A percentile compares a stretch with the other conserved stretches of the same genome.
phyloP scores from a whole-genome alignment of 164 flowering plant species.

The Tetrastigma voinierianum region DNA sequence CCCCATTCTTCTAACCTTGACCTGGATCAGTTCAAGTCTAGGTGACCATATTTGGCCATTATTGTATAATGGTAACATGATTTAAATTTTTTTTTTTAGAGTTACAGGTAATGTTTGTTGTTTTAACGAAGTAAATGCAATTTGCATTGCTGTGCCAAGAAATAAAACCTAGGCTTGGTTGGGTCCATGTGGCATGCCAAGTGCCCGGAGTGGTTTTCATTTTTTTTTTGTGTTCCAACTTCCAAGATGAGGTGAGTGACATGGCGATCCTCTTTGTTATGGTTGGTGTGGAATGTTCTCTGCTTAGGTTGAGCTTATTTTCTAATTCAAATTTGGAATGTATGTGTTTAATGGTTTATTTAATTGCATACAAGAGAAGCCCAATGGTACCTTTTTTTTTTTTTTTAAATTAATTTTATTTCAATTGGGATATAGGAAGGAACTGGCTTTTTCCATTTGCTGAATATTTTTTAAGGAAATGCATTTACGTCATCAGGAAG shows the following conservation, averaged over 20 bases:
- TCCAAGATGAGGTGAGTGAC: conserved; percentile 88
- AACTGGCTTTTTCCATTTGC: too few species aligned
- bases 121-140: not conserved
- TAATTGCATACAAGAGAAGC: conserved; percentile 41
- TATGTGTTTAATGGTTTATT: not conserved
- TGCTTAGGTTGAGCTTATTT: not conserved
- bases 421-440: not conserved
- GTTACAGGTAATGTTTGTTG: not conserved
- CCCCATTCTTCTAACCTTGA: too few species aligned
- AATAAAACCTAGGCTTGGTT: conserved; percentile 86
- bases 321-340: not conserved
- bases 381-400: conserved; percentile 65
- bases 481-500: not conserved
- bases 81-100: not conserved
- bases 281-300: not conserved
- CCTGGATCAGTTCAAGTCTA: conserved; percentile 89
- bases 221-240: conserved; percentile 74
- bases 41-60: conserved; percentile 38
- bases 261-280: not conserved
- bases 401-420: not conserved
- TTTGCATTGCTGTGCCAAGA: conserved; percentile 83
- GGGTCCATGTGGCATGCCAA: conserved; percentile 98
- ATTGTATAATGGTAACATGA: not conserved
- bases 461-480: not conserved
- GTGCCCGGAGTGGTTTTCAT: conserved; percentile 95